Evolutionary conservation across 2,329 filamentous ascomycete genomes (phyloP).

Genomic region (Fusarium humuli): DNA sequence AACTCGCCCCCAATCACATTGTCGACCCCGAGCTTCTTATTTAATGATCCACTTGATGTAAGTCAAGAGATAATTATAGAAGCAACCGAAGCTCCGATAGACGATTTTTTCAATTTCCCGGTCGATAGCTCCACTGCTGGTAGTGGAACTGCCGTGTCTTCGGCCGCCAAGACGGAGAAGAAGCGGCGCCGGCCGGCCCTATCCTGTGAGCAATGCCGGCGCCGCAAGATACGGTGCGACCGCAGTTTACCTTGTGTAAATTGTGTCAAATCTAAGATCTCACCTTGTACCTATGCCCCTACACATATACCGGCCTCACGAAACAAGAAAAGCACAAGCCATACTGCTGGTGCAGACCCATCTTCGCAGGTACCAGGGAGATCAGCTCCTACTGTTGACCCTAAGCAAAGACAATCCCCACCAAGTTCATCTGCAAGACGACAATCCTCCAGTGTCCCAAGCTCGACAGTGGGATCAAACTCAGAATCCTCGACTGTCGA

Average conservation of each 20-base stretch:
- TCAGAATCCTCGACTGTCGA: conserved; percentile 47
- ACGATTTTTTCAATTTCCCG: conserved; percentile 6
- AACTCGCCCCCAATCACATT: conserved; percentile 22
- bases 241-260: conserved; percentile 69
- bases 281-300: conserved; percentile 65
- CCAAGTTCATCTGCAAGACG: neutral
- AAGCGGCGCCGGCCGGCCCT: conserved; percentile 56
- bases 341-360: conserved; percentile 5
- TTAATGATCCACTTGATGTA: conserved; percentile 23
- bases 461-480: conserved; percentile 44
- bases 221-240: conserved; percentile 72
- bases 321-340: conserved; percentile 31
- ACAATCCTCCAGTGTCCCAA: conserved; percentile 42
- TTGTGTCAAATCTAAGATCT: conserved; percentile 67
- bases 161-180: conserved; percentile 47
- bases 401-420: conserved; percentile 10
- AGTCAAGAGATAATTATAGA: conserved; percentile 5
- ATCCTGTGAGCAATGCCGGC: conserved; percentile 69
- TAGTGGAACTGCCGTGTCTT: conserved; percentile 18
- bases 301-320: conserved; percentile 50
- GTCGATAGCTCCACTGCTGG: neutral
- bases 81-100: neutral
- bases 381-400: conserved; percentile 29
- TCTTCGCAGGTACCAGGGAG: conserved; percentile 35
- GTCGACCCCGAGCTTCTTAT: conserved; percentile 33